These are phyloP conservation scores for Thelonectria rubi DNA, from an alignment of 2,329 filamentous ascomycete species.

Conservation along the genomic window DNA sequence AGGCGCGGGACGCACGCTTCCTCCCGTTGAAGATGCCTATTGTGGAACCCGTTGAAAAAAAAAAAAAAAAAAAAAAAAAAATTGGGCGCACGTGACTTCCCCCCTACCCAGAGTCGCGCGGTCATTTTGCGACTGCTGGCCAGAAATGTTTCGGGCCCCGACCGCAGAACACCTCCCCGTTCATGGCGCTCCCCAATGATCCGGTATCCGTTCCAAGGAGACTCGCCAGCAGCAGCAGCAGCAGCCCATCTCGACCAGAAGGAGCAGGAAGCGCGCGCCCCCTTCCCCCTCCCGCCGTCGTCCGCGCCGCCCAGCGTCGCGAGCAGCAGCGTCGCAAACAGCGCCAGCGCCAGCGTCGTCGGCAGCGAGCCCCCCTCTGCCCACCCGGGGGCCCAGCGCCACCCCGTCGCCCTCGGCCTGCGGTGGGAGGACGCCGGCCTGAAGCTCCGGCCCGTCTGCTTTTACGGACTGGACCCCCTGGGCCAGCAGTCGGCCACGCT, in stretches of 20 bases:
- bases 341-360: background rate
- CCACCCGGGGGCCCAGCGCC: background rate
- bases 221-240: background rate
- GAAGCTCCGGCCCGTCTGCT: background rate
- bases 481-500: background rate
- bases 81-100: too few relatives aligned
- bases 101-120: too few relatives aligned
- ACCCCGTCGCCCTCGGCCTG: background rate
- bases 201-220: conserved; percentile 1
- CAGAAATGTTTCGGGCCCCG: background rate
- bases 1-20: too few relatives aligned
- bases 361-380: background rate
- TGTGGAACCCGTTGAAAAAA: too few relatives aligned
- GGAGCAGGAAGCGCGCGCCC: background rate
- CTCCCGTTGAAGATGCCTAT: too few relatives aligned
- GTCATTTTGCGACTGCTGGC: too few relatives aligned
- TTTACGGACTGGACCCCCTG: background rate
- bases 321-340: background rate
- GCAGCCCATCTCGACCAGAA: conserved; percentile 1
- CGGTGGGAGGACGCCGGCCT: background rate
- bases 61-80: too few relatives aligned
- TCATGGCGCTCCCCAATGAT: background rate
- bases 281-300: background rate
- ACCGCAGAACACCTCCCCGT: background rate
- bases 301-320: background rate